These are phyloP conservation scores for Henckelia pumila DNA, from an alignment of 257 asterid species.

Conservation along the genomic window DNA sequence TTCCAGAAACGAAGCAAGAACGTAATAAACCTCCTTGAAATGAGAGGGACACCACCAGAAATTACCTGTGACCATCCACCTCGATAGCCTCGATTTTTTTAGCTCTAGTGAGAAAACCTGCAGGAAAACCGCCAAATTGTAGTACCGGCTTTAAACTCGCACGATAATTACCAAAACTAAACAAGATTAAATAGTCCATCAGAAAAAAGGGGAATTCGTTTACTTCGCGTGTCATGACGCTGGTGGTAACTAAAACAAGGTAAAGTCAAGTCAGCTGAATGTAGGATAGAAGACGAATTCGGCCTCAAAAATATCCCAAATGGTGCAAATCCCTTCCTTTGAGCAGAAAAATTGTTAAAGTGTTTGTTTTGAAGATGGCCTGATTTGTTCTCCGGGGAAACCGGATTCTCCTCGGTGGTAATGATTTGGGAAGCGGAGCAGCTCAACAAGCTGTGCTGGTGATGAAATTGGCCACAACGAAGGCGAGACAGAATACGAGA, in stretches of 20 bases:
- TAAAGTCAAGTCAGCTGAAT: slow-evolving; percentile 27
- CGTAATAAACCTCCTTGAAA: not conserved
- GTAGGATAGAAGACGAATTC: slow-evolving; percentile 27
- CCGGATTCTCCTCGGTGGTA: slow-evolving; percentile 27
- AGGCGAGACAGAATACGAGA: slow-evolving; percentile 52
- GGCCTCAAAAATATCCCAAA: slow-evolving; percentile 27
- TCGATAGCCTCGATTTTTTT: slow-evolving; percentile 51
- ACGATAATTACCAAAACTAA: not conserved
- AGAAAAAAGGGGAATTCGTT: not conserved
- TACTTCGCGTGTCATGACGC: slow-evolving; percentile 50
- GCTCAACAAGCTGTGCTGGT: slow-evolving; percentile 30
- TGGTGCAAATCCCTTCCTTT: slow-evolving; percentile 27
- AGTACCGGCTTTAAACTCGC: slow-evolving; percentile 5
- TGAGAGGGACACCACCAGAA: not conserved
- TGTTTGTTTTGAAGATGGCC: not conserved
- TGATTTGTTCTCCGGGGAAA: slow-evolving; percentile 21
- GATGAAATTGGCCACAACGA: slow-evolving; percentile 39
- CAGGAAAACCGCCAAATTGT: slow-evolving; percentile 20
- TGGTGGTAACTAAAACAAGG: slow-evolving; percentile 32
- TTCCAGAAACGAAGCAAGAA: slow-evolving; percentile 12
- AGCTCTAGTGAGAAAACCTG: slow-evolving; percentile 77
- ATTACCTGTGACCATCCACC: slow-evolving; percentile 83
- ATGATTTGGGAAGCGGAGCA: slow-evolving; percentile 33
- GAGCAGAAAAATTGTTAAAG: slow-evolving; percentile 17
- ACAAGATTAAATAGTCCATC: not conserved